Conservation (phyloP, 331 rosid genomes). For the Erythrophleum ivorense region DNA sequence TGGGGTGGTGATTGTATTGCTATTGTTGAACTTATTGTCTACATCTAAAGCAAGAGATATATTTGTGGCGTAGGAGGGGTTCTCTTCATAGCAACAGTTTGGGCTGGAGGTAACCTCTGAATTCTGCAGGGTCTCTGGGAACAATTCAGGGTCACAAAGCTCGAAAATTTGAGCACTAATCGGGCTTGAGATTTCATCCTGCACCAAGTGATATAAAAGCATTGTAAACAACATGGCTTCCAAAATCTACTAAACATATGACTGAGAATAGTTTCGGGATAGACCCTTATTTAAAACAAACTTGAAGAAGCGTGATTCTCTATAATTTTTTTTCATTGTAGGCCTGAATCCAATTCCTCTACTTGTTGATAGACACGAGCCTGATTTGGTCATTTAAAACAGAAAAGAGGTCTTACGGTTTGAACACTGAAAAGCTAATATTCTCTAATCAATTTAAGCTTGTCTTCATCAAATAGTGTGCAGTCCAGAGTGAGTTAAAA, state of each 20-base stretch:
- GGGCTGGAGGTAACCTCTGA: conserved; percentile 80
- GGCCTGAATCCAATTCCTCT: conserved; percentile 50
- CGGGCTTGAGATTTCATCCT: conserved; percentile 92
- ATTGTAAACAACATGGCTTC: conserved; percentile 44
- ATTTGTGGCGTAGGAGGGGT: conserved; percentile 59
- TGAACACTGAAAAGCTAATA: conserved; percentile 48
- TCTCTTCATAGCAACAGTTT: conserved; percentile 75
- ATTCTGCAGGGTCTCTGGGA: conserved; percentile 73
- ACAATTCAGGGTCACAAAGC: conserved; percentile 71
- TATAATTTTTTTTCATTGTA: conserved; percentile 36
- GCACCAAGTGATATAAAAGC: conserved; percentile 54
- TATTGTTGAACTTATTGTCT: conserved; percentile 53
- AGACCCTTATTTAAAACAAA: conserved; percentile 49
- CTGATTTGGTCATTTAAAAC: conserved; percentile 54
- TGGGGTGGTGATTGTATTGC: conserved; percentile 44
- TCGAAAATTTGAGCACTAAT: conserved; percentile 69
- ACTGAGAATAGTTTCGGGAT: conserved; percentile 15
- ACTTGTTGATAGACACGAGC: conserved; percentile 47
- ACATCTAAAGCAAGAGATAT: conserved; percentile 55
- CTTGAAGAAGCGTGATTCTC: conserved; percentile 63
- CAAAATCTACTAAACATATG: conserved; percentile 11
- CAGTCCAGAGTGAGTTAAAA: conserved; percentile 37
- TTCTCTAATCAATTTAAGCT: conserved; percentile 44
- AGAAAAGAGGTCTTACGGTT: conserved; percentile 24
- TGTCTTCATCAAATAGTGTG: conserved; percentile 45